Evolutionary conservation across 1,284 basidiomycete genomes (phyloP).

Genomic region (Amylostereum chailletii): DNA sequence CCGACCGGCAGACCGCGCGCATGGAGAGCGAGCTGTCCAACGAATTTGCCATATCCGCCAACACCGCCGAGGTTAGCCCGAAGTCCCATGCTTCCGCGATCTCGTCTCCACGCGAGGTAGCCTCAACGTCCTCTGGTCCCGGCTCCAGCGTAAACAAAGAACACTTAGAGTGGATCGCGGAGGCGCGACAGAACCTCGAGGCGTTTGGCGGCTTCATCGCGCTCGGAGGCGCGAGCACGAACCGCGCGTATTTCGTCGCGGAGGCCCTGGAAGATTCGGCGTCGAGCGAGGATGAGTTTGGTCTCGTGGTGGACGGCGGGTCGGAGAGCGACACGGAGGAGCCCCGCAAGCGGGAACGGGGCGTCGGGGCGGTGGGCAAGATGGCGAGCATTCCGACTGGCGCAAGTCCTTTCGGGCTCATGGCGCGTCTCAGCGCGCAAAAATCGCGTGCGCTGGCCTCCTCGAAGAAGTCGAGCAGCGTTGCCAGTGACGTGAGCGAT

Average conservation of each 20-base stretch:
- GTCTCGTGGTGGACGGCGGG: conserved; percentile 14
- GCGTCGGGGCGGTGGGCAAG: conserved; percentile 20
- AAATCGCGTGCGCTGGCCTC: conserved; percentile 19
- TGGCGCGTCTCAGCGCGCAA: conserved; percentile 52
- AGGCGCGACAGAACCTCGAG: conserved; percentile 55
- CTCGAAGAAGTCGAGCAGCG: conserved; percentile 21
- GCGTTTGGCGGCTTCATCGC: conserved; percentile 59
- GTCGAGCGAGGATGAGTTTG: conserved; percentile 15
- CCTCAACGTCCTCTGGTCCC: conserved; percentile 10
- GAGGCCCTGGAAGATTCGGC: conserved; percentile 10
- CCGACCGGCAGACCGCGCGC: conserved; percentile 3
- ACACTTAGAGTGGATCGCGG: conserved; percentile 53
- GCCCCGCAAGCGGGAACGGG: conserved; percentile 18
- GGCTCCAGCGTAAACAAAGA: conserved; percentile 35
- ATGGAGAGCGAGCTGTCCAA: conserved; percentile 1
- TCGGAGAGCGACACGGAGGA: conserved; percentile 9
- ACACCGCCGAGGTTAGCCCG: neutral
- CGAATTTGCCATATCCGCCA: conserved; percentile 12
- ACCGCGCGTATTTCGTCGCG: conserved; percentile 33
- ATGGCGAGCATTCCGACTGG: conserved; percentile 48
- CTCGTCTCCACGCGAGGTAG: conserved; percentile 4
- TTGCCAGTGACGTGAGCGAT: conserved; percentile 32
- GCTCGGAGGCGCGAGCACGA: conserved; percentile 44
- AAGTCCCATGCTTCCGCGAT: neutral
- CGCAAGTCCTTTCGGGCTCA: conserved; percentile 61